Percentiles rank a stretch among this genome's conserved stretches.
Conservation (phyloP, 257 asterid species). For the Solanum ossicruentum region DNA sequence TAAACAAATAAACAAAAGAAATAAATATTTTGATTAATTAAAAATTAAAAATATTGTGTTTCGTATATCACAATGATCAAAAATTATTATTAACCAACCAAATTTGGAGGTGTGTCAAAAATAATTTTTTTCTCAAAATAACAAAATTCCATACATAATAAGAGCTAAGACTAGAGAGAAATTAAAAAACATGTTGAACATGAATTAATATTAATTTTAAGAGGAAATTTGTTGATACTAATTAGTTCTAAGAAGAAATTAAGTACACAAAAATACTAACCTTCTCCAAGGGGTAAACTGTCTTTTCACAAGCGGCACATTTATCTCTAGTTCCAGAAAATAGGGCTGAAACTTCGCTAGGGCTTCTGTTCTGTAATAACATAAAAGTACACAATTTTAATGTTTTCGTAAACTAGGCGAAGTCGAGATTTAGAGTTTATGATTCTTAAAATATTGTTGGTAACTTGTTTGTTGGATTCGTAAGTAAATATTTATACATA, state of each 20-base stretch:
- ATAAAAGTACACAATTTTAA: background rate
- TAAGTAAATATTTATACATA: background rate
- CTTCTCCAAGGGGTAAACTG: slow-evolving; percentile 64
- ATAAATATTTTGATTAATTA: background rate
- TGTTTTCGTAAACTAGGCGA: background rate
- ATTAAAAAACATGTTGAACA: background rate
- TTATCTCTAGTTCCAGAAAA: slow-evolving; percentile 66
- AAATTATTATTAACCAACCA: background rate
- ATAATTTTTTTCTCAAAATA: background rate
- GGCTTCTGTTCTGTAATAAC: slow-evolving; percentile 25
- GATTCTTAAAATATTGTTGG: too few relatives aligned
- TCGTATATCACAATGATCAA: background rate
- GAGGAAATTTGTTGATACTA: background rate
- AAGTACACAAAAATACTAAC: slow-evolving; percentile 1
- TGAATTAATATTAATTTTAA: background rate
- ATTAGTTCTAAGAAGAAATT: background rate
- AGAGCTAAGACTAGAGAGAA: background rate
- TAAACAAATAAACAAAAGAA: background rate
- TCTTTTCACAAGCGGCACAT: slow-evolving; percentile 44
- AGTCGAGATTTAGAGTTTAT: background rate
- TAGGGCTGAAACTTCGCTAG: slow-evolving; percentile 35
- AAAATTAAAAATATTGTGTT: background rate
- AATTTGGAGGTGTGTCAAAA: background rate
- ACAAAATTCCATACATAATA: background rate
- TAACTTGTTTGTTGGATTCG: rapidly evolving